Conservation (phyloP, 192 early-diverging fungal species). For the Geranomyces variabilis region DNA sequence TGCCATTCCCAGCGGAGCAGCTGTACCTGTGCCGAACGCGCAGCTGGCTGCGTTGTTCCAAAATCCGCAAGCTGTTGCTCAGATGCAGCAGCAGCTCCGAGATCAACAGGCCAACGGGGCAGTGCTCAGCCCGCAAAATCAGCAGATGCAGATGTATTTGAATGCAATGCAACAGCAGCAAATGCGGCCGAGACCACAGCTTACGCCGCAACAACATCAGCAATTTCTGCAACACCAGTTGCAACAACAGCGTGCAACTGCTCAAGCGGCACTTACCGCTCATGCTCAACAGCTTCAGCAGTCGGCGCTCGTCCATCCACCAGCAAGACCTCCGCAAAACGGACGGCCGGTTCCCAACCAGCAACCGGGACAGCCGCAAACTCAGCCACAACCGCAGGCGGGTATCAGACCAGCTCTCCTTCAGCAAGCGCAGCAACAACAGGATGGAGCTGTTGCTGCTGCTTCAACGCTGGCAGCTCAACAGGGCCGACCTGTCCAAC, state of each 20-base stretch:
- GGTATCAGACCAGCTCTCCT: background rate
- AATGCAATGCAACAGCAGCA: background rate
- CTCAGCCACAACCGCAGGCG: background rate
- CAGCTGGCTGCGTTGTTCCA: background rate
- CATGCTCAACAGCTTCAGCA: slow-evolving; percentile 6
- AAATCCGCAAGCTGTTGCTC: background rate
- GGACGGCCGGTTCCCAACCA: background rate
- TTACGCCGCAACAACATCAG: slow-evolving; percentile 1
- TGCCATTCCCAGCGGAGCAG: background rate
- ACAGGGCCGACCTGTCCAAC: background rate
- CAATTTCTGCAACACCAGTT: background rate
- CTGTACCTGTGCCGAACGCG: background rate
- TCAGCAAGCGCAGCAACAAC: background rate
- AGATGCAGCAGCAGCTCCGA: slow-evolving; percentile 13
- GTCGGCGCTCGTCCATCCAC: background rate
- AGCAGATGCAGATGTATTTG: slow-evolving; percentile 3
- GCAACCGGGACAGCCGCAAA: background rate
- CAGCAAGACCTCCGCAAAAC: background rate
- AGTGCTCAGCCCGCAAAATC: background rate
- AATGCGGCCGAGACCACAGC: background rate
- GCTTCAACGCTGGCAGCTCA: background rate
- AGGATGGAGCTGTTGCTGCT: background rate
- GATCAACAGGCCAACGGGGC: background rate
- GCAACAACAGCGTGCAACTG: slow-evolving; percentile 1
- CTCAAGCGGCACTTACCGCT: background rate